Conservation (phyloP, 208 protist species). For the Vickermania spadyakhi region DNA sequence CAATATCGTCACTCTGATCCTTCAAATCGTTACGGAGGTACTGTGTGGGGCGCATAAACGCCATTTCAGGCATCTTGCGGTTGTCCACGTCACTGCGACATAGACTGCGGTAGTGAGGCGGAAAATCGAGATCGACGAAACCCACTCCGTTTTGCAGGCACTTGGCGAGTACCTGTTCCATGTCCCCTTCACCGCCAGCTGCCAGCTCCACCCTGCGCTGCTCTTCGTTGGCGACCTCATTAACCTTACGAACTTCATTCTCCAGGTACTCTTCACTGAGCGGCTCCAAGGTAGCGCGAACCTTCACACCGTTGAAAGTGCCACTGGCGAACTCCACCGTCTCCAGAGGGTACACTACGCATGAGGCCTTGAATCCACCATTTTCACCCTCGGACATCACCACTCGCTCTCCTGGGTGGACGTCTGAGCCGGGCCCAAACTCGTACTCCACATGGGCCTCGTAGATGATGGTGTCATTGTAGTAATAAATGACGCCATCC, state of each 20-base stretch:
- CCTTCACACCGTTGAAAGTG: constrained; percentile 22
- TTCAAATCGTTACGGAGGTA: constrained; percentile 18
- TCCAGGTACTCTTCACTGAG: constrained; percentile 20
- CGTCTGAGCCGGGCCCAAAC: constrained; percentile 33
- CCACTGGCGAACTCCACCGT: constrained; percentile 36
- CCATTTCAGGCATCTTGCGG: constrained; percentile 21
- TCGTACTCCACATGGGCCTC: constrained; percentile 49
- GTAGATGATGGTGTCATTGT: constrained; percentile 72
- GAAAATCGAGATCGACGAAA: constrained; percentile 38
- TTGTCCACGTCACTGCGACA: constrained; percentile 6
- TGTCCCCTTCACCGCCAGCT: neutral
- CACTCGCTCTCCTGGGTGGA: constrained; percentile 14
- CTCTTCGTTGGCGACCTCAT: constrained; percentile 7
- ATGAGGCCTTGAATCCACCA: constrained; percentile 19
- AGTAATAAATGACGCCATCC: constrained; percentile 40
- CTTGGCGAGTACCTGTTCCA: constrained; percentile 6
- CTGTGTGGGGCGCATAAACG: constrained; percentile 19
- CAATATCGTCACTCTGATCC: constrained; percentile 21
- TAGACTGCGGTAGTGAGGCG: constrained; percentile 15
- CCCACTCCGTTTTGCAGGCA: constrained; percentile 9
- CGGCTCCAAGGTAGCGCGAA: constrained; percentile 18
- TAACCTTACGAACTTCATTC: constrained; percentile 7
- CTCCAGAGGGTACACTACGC: constrained; percentile 43
- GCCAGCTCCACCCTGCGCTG: constrained; percentile 1
- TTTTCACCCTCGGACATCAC: constrained; percentile 17